Evolutionary conservation across 306 rosid genomes (phyloP).

Genomic region (Benincasa hispida): DNA sequence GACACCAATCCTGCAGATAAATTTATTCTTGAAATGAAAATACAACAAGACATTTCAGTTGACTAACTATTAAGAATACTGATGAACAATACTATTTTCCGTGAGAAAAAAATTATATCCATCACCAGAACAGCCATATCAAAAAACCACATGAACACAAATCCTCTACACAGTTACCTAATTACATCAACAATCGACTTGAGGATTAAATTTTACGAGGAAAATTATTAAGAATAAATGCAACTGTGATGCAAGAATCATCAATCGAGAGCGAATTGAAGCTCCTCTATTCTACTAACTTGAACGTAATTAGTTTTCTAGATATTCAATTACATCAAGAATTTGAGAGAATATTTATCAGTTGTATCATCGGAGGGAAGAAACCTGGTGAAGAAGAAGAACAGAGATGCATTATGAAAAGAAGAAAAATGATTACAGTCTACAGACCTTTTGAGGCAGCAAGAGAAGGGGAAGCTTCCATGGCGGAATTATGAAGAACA

Average conservation of each 20-base stretch:
- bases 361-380: background rate
- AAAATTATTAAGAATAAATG: background rate
- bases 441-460: conserved; percentile 16
- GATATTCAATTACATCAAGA: background rate
- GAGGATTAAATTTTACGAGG: background rate
- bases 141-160: background rate
- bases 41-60: background rate
- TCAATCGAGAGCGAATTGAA: background rate
- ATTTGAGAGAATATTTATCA: background rate
- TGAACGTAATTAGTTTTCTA: background rate
- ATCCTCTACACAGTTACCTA: background rate
- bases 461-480: conserved; percentile 47
- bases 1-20: conserved; percentile 28
- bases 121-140: too few relatives aligned
- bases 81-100: background rate
- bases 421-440: background rate
- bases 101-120: too few relatives aligned
- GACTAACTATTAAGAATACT: background rate
- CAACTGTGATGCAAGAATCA: too few relatives aligned
- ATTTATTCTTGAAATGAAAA: conserved; percentile 3
- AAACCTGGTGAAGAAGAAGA: conserved; percentile 15
- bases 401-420: background rate
- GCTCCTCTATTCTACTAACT: background rate
- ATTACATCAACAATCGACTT: background rate
- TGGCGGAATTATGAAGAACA: conserved; percentile 13